Conservation (phyloP, 1,284 basidiomycete species). For the Apiotrichum sp. region DNA sequence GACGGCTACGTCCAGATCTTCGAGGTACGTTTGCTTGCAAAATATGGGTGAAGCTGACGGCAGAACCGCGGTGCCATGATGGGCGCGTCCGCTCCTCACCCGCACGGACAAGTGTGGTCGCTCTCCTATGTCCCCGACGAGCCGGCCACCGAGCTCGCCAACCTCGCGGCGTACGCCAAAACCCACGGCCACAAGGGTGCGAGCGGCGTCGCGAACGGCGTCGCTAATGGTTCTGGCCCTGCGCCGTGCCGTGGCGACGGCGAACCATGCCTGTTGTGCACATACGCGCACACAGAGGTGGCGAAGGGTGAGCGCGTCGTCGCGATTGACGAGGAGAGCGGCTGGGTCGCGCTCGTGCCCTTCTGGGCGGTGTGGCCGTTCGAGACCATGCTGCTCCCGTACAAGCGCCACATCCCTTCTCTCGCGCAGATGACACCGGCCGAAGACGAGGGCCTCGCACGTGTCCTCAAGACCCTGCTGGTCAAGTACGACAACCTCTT, state of each 20-base stretch:
- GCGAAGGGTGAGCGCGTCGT: constrained; percentile 60
- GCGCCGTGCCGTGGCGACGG: constrained; percentile 48
- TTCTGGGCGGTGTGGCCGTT: constrained; percentile 98
- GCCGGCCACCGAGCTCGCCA: constrained; percentile 60
- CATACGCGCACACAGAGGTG: constrained; percentile 72
- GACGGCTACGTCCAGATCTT: constrained; percentile 76
- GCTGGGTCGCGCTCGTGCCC: constrained; percentile 83
- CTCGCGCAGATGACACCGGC: constrained; percentile 57
- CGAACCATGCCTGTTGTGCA: constrained; percentile 70
- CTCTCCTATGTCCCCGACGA: constrained; percentile 67
- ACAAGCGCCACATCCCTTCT: constrained; percentile 68
- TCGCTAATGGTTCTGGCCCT: no score
- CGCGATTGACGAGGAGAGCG: constrained; percentile 51
- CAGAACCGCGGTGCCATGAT: constrained; percentile 86
- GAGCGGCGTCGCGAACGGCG: constrained; percentile 12
- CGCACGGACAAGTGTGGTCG: constrained; percentile 90
- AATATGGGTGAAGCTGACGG: no score
- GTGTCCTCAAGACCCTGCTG: constrained; percentile 60
- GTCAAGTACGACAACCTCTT: constrained; percentile 81
- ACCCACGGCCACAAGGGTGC: no score
- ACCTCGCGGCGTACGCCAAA: constrained; percentile 54
- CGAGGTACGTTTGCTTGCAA: constrained; percentile 49
- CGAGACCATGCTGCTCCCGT: constrained; percentile 77
- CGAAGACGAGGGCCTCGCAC: constrained; percentile 62
- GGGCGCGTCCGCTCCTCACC: constrained; percentile 95